Base-by-base conservation (phyloP, 2,329 filamentous ascomycete species). In the Ophiostoma australiae region DNA sequence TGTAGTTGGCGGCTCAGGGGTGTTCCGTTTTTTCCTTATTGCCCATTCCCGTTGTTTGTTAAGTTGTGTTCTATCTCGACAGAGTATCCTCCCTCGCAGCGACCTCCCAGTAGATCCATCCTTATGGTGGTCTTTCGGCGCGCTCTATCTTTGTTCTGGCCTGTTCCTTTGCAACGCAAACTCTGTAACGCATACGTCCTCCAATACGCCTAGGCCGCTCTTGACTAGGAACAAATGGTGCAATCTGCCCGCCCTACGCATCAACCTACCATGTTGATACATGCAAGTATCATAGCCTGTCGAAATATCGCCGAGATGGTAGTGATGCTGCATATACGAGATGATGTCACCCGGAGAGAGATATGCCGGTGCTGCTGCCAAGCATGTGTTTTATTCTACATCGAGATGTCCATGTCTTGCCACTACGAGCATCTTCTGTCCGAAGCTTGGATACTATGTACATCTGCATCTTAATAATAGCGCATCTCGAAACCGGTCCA, bases 321-420 rank as follows among this genome's bases (percentile, higher is more conserved):
- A 48, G 17, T 48, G 44, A 48, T 23, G 10, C 20, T 58, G 52
- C 52, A 58, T 58, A 58, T 58, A 58, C 52, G 52, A 58, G n/a
- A 58, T 58, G 52, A 58, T 58, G 52, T 58, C 52, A 58, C 52
- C n/a, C 52, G 52, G 52, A 58, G 52, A 58, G 52, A 58, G 52
- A 58, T 58, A 27, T 13, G n/a, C 52, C 52, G 52, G 23, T 27
- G 52, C 23, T 58, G 23, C n/a, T 27, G n/a, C 52, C 52, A 27
- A 27, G 44, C 44, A 17, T 39, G 52, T 58, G 13, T 58, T 27
- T 58, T 58, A 58, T 58, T 58, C 20, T 48, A 48, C 44, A 48
- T 48, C 44, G 7, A 48, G 44, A 58, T 27, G 27, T 58, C 17
- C 17, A 20, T 58, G n/a, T 10, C 5, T 58, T 8, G 52, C 52